These are phyloP conservation scores for Wickerhamomyces mucosus DNA, from an alignment of 805 yeast genomes.

Conservation along the genomic window DNA sequence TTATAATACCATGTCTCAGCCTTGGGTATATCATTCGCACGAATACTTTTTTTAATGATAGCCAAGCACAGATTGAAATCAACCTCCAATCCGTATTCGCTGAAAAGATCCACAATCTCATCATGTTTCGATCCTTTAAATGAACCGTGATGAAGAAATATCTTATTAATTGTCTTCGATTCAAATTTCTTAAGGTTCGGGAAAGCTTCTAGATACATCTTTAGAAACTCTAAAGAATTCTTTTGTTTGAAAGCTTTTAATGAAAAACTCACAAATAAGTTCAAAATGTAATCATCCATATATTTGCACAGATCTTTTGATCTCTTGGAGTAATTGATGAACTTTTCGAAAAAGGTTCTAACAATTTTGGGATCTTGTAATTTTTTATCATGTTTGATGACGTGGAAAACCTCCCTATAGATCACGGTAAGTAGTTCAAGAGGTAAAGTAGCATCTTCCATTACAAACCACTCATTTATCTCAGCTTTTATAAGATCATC, in stretches of 20 bases:
- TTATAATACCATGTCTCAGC: slow-evolving; percentile 7
- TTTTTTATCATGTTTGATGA: slow-evolving; percentile 6
- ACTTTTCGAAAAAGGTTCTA: slow-evolving; percentile 2
- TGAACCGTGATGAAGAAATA: slow-evolving; percentile 9
- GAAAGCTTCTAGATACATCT: slow-evolving; percentile 3
- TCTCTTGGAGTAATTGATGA: slow-evolving; percentile 1
- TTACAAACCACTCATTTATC: slow-evolving; percentile 6
- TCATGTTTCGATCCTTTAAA: slow-evolving; percentile 3
- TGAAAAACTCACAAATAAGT: slow-evolving; percentile 8
- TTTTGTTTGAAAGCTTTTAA: slow-evolving; percentile 7
- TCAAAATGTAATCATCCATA: slow-evolving; percentile 13
- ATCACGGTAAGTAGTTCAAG: slow-evolving; percentile 9
- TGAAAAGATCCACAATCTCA: slow-evolving; percentile 7
- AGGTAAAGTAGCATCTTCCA: slow-evolving; percentile 6
- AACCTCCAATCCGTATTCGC: slow-evolving; percentile 4
- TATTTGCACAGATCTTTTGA: slow-evolving; percentile 6
- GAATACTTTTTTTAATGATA: too few relatives aligned
- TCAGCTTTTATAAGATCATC: slow-evolving; percentile 3
- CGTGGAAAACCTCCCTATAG: slow-evolving; percentile 8
- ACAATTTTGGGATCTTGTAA: neutral
- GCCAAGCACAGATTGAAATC: slow-evolving; percentile 9
- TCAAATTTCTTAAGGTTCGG: slow-evolving; percentile 3
- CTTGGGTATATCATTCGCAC: slow-evolving; percentile 6
- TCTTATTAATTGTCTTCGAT: slow-evolving; percentile 4
- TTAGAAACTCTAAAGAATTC: slow-evolving; percentile 10